These are phyloP conservation scores for Mycena capillaripes DNA, from an alignment of 768 basidiomycete species.

Conservation along the genomic window DNA sequence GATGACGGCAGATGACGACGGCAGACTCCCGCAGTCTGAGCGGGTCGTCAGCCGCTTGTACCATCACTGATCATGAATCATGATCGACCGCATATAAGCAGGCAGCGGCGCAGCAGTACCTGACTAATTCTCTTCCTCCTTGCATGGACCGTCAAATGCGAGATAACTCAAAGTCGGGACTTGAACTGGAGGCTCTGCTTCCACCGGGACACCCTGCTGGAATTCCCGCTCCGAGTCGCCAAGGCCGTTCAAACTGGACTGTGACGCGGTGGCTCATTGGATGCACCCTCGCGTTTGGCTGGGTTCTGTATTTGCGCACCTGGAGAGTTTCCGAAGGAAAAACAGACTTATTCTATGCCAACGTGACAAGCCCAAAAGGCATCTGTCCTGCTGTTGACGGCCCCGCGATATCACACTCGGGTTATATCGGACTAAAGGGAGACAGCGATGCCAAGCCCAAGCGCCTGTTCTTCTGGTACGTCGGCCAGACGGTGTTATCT, in stretches of 20 bases:
- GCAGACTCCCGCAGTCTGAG: too few relatives aligned
- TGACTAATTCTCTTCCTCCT: too few relatives aligned
- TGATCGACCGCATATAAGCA: too few relatives aligned
- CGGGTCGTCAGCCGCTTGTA: too few relatives aligned
- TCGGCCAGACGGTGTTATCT: too few relatives aligned
- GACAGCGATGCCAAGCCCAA: constrained; percentile 27
- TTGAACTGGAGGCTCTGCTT: not conserved
- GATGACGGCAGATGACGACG: too few relatives aligned
- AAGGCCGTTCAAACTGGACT: not conserved
- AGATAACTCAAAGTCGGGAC: not conserved
- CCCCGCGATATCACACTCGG: constrained; percentile 16
- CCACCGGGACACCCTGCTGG: not conserved
- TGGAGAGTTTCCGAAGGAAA: not conserved
- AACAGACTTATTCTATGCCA: not conserved
- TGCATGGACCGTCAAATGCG: not conserved
- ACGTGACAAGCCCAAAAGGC: not conserved
- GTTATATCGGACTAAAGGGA: constrained; percentile 27
- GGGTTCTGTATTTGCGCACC: not conserved
- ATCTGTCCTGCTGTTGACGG: constrained; percentile 24
- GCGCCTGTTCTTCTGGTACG: constrained; percentile 30
- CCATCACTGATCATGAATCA: not conserved
- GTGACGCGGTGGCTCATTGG: constrained; percentile 6
- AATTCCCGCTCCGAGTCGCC: not conserved
- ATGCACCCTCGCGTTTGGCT: not conserved
- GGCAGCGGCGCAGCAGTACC: too few relatives aligned